A percentile compares a stretch with the other conserved stretches of the same genome.
phyloP scores from a whole-genome alignment of 768 basidiomycete genomes.

The Galerina marginata region DNA sequence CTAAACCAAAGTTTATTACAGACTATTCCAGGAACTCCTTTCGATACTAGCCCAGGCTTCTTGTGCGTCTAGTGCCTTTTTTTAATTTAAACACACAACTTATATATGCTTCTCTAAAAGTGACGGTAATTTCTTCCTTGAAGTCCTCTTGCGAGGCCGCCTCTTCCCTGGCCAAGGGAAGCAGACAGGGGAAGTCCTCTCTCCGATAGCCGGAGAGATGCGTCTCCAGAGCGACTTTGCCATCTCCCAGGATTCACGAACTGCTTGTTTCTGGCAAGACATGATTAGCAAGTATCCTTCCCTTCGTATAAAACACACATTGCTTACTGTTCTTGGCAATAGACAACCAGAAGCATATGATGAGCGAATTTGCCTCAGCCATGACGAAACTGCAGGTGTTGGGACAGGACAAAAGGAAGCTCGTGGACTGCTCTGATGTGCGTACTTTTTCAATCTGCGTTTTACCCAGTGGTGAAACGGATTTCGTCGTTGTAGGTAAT shows the following conservation, averaged over 20 bases:
- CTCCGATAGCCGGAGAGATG: constrained; percentile 29
- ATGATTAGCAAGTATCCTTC: constrained; percentile 17
- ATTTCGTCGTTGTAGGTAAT: constrained; percentile 9
- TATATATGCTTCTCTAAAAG: neutral
- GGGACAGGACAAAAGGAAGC: constrained; percentile 29
- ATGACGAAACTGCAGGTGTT: constrained; percentile 41
- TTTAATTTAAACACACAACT: no score
- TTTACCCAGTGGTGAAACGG: neutral
- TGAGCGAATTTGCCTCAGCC: constrained; percentile 31
- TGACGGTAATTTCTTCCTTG: constrained; percentile 43
- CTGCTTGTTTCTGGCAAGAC: constrained; percentile 30
- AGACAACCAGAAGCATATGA: constrained; percentile 32
- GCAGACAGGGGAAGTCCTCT: constrained; percentile 28
- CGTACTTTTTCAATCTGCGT: neutral
- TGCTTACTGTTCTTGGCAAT: neutral
- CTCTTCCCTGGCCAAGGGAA: constrained; percentile 23
- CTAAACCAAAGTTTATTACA: no score
- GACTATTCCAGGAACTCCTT: constrained; percentile 34
- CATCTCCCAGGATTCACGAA: constrained; percentile 28
- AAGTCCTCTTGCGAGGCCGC: constrained; percentile 34
- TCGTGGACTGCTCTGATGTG: constrained; percentile 45
- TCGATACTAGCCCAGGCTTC: constrained; percentile 26
- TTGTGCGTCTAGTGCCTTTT: neutral
- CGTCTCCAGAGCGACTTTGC: constrained; percentile 29
- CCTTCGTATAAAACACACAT: neutral